Evolutionary conservation across 371 early-diverging fungal species (phyloP), one percentile per base, ranked within the genome.

Genomic region (Saksenaea vasiformis): DNA sequence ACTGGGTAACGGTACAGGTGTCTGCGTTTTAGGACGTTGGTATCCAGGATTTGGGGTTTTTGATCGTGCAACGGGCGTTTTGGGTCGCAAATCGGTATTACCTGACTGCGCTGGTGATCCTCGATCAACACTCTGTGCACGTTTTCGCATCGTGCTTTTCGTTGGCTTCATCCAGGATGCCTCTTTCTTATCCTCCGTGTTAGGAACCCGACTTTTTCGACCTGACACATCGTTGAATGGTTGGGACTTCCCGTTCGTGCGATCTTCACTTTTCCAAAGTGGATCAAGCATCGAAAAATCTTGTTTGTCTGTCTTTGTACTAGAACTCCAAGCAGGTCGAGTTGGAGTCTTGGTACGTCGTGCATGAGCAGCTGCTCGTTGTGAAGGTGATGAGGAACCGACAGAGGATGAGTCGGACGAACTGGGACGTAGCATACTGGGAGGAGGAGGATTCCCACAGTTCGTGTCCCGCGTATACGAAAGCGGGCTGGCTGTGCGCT

Each of bases 91-190:
- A 24, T 47, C 51, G 19, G 17, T 22, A 9, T 10, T 47, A 9
- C 22, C 51, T 7, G 51, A 47, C 54, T 7, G 60, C 14, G 31
- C 31, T 31, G 56, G 26, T 27, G 56, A 27, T 54, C 63, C 54
- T 54, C 47, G 36, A 10, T 69, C 64, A 19, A 58, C 60, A 62
- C 54, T 67, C 63, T 60, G 41, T 15, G 61, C 61, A 26, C 59
- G 69, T 53, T 65, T 68, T 1, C 74, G 74, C 55, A 68, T 38
- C 8, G 68, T 69, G 17, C 74, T 74, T 37, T 74, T 74, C 19
- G 74, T 74, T 9, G 71, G 74, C 27, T 66, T 62, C 71, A 74
- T 74, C 66, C 71, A 74, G 5, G 71, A 74, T 22, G 62, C 68
- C 34, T 38, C 55, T 17, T 62, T 62, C 35, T 22, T 62, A 39